These are phyloP conservation scores for Termitomyces sp. DNA, from an alignment of 768 basidiomycete genomes.

Conservation along the genomic window DNA sequence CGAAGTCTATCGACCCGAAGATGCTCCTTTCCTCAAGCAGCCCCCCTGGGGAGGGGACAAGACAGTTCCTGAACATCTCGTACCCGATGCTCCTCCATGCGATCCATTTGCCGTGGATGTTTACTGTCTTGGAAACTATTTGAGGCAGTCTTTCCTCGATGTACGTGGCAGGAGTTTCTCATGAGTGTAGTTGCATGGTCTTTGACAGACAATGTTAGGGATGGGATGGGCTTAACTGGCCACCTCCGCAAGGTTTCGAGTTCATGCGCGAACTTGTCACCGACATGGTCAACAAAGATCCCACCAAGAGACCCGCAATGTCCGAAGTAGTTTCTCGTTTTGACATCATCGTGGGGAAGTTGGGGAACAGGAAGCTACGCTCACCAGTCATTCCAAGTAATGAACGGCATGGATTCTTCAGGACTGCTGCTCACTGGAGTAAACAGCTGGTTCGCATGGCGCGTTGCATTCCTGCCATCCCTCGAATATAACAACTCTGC, in stretches of 20 bases:
- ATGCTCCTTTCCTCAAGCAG: constrained; percentile 22
- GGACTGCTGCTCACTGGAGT: background rate
- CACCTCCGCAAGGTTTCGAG: constrained; percentile 17
- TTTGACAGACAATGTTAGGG: background rate
- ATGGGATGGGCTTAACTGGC: background rate
- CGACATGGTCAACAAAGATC: constrained; percentile 27
- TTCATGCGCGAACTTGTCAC: constrained; percentile 18
- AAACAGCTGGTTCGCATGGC: background rate
- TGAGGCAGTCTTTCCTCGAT: constrained; percentile 21
- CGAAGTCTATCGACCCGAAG: constrained; percentile 17
- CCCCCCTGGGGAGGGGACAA: constrained; percentile 39
- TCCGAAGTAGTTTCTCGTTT: constrained; percentile 29
- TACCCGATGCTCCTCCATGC: constrained; percentile 15
- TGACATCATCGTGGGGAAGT: constrained; percentile 12
- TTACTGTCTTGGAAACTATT: constrained; percentile 35
- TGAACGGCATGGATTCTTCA: background rate
- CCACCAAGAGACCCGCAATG: constrained; percentile 30
- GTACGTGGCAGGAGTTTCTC: background rate
- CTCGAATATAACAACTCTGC: background rate
- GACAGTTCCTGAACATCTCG: constrained; percentile 33
- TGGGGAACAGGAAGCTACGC: constrained; percentile 26
- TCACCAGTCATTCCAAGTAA: constrained; percentile 21
- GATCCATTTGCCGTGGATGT: constrained; percentile 36
- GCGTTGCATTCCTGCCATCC: background rate
- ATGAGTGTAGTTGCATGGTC: background rate